Base-by-base conservation (phyloP, 1,284 basidiomycete species). In the Exobasidium cylindrosporum region DNA sequence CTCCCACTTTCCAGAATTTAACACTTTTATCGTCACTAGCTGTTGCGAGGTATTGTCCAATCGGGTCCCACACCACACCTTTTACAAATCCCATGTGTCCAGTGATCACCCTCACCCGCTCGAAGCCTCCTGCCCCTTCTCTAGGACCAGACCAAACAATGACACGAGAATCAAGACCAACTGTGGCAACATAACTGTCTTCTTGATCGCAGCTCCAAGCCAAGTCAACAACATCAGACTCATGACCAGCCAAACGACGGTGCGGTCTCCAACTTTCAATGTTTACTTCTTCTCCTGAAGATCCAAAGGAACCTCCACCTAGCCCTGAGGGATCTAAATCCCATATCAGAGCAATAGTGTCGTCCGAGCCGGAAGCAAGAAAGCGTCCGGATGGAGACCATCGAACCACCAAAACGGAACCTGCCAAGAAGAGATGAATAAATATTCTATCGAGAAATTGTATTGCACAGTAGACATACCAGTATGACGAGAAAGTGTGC, bases 221-320 rank as follows among this genome's bases (percentile, higher is more conserved):
- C 47, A 97, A 84, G 79, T 97, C 94, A 26, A 91, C 91, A 1
- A 99, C 91, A 81, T 99, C 95, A 13, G 74, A 76, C 47, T 77
- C 74, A 79, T 98, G 95, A 0, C 92, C 96, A 28, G 92, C 90
- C 1, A 98, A 83, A 47, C 94, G 86, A 66, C 92, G 91, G 72
- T 94, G 81, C 2, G 93, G 90, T 77, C 94, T 95, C 95, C 95
- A 98, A 35, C 89, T 91, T 81, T 98, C 96, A n/a, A 97, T 86
- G 56, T 76, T 73, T 55, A 67, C 64, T 54, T 78, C 76, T 40
- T 65, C 67, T 6, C 31, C 60, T 17, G 26, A 49, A 1, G 72
- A 73, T 24, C 76, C 75, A 45, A 78, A 77, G 54, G 68, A 67
- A 29, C 63, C 62, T 32, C 68, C 69, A 29, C 50, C 54, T 55